Base-by-base conservation (phyloP, 306 rosid genomes). In the Prunus armeniaca region DNA sequence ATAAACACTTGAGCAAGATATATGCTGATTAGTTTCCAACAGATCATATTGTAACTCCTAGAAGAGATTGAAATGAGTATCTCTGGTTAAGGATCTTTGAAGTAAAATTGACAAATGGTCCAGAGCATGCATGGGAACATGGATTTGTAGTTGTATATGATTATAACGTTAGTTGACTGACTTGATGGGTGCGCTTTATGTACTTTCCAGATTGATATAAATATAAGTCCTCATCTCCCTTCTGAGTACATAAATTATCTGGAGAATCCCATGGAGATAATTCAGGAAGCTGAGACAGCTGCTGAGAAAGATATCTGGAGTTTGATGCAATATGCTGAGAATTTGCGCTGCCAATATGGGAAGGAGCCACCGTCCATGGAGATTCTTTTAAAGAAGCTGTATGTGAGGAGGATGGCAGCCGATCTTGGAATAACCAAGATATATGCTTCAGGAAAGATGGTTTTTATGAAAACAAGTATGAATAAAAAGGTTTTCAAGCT, bases 341-440 rank as follows among this genome's bases (percentile, higher is more conserved):
- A 79, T 84, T 82, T 95, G 65, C 95, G 93, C 51, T 67, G 91
- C 74, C 97, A 95, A 65, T 87, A 90, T 60, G 98, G 98, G 77
- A 95, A 95, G 78, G 98, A 95, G 80, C 98, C 98, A 71, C 78
- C 64, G 75, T 85, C 97, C 65, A 88, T 92, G 98, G 97, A 88
- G 89, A 77, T 90, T 80, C 79, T 95, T 18, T 77, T 92, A 74
- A 87, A 89, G 85, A 92, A 90, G 84, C 95, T 95, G 57, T 95
- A 95, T 52, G 89, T 92, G 82, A 85, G 88, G 78, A 95, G 97
- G 88, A 95, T 95, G 98, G 93, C 98, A 1, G 98, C 97, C 25
- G 98, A 95, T 86, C 80, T 95, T 25, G 97, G 98, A 67, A 84
- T 95, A 81, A 75, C 76, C 61, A 87, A 86, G 73, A 88, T 95